Conservation (phyloP, 176 grass and related monocot genomes). For the Bonia amplexicaulis region DNA sequence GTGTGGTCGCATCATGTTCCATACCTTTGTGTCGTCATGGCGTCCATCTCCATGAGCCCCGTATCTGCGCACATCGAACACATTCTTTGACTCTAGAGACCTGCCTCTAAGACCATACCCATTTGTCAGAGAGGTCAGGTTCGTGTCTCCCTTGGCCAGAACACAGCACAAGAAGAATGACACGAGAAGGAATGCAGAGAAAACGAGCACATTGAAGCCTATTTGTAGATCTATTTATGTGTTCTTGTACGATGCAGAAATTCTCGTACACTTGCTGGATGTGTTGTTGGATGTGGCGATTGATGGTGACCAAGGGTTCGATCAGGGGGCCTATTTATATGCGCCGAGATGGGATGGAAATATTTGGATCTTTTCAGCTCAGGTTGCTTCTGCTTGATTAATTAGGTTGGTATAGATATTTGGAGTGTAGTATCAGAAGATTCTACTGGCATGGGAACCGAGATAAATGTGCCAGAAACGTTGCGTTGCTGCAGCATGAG, state of each 20-base stretch:
- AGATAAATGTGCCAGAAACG: slow-evolving; percentile 11
- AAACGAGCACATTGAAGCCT: not conserved
- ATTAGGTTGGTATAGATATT: slow-evolving; percentile 15
- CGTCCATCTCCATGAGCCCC: slow-evolving; percentile 49
- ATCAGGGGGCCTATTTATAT: slow-evolving; percentile 17
- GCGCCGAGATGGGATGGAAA: not conserved
- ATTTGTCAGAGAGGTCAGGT: not conserved
- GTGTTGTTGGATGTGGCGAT: not conserved
- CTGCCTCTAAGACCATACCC: not conserved
- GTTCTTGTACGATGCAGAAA: not conserved
- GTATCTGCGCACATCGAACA: slow-evolving; percentile 36
- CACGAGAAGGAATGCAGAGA: not conserved
- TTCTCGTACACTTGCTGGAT: not conserved
- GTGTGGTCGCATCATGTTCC: not conserved
- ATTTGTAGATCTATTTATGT: not conserved
- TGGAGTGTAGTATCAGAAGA: slow-evolving; percentile 7
- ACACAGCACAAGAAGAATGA: not conserved
- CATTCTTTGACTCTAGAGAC: slow-evolving; percentile 9
- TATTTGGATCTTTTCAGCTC: not conserved
- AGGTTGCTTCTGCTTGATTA: slow-evolving; percentile 18
- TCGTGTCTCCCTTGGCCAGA: slow-evolving; percentile 1
- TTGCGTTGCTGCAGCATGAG: not conserved
- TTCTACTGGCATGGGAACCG: slow-evolving; percentile 4
- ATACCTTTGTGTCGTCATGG: slow-evolving; percentile 53
- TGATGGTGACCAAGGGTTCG: not conserved